Base-by-base conservation (phyloP, 768 basidiomycete genomes). In the Suillus decipiens region DNA sequence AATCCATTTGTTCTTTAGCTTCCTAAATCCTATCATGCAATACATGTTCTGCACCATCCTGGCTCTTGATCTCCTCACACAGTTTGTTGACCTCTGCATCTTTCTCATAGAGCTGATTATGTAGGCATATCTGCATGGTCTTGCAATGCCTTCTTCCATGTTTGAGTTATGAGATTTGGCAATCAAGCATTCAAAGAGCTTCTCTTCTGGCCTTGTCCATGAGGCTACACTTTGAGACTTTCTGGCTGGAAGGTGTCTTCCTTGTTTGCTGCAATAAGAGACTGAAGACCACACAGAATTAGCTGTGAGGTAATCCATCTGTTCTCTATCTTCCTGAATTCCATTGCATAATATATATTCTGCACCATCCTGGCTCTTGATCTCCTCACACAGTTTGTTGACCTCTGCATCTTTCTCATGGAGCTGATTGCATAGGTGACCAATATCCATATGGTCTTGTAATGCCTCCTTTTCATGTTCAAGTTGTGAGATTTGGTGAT, bases 141-240 rank as follows among this genome's bases (percentile, higher is more conserved):
- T 19, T 74, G 79, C 76, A 2, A 86, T 84, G 12, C 68, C 73
- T 57, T 39, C 73, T 86, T 76, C 90, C 90, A 48, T 83, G 77
- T 69, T 92, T 89, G 43, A 96, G 79, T n/a, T 84, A 81, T 9
- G 84, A 83, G 65, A 98, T 93, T 71, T 92, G 89, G 6, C 82
- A 75, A 69, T 98, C 92, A 50, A 97, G 81, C 76, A 87, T 86
- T 51, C 91, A 81, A 70, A 98, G 78, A 34, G 89, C 93, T 74
- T 88, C 87, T 2, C 89, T 83, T 63, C 89, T 91, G 1, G 91
- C 89, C 66, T 88, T 89, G 69, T 92, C 90, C 82, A 96, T 95
- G 45, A 96, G 77, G 65, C 93, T 91, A 22, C 88, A 79, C 64
- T n/a, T 91, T 89, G 74, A n/a, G n/a, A n/a, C n/a, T n/a, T n/a